Conservation (phyloP, 108 stramenopile species). For the Bacterosira constricta region DNA sequence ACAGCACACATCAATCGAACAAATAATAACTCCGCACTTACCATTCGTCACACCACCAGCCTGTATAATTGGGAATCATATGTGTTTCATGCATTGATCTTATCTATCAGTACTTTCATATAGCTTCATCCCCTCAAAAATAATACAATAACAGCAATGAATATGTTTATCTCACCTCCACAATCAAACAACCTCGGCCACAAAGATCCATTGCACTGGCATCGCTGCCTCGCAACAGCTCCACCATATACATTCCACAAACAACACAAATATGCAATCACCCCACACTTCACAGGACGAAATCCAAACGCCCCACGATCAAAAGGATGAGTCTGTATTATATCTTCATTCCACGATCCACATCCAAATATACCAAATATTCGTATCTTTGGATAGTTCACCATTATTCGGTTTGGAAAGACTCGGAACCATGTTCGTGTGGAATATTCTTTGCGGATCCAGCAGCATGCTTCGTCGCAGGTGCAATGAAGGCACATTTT, state of each 20-base stretch:
- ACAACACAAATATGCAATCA: constrained; percentile 29
- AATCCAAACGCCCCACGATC: constrained; percentile 64
- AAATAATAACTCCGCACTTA: no score
- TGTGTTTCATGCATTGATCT: no score
- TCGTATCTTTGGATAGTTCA: constrained; percentile 41
- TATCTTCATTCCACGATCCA: constrained; percentile 53
- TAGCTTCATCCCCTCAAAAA: no score
- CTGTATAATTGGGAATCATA: no score
- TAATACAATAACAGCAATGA: no score
- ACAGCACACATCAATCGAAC: no score
- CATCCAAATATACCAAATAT: constrained; percentile 49
- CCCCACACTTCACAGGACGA: constrained; percentile 26
- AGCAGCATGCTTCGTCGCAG: constrained; percentile 52
- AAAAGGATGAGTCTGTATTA: constrained; percentile 40
- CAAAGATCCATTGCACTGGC: constrained; percentile 59
- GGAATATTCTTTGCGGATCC: constrained; percentile 56
- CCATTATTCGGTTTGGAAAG: constrained; percentile 55
- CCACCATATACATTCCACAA: constrained; percentile 55
- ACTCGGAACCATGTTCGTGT: constrained; percentile 54
- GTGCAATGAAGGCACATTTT: constrained; percentile 1
- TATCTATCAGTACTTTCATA: no score
- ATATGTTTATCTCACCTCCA: no score
- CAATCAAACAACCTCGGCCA: constrained; percentile 58
- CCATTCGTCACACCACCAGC: constrained; percentile 72
- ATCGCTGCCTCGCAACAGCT: constrained; percentile 53